These are phyloP conservation scores for Phlyctochytrium arcticum DNA, from an alignment of 192 early-diverging fungal species.

Conservation along the genomic window DNA sequence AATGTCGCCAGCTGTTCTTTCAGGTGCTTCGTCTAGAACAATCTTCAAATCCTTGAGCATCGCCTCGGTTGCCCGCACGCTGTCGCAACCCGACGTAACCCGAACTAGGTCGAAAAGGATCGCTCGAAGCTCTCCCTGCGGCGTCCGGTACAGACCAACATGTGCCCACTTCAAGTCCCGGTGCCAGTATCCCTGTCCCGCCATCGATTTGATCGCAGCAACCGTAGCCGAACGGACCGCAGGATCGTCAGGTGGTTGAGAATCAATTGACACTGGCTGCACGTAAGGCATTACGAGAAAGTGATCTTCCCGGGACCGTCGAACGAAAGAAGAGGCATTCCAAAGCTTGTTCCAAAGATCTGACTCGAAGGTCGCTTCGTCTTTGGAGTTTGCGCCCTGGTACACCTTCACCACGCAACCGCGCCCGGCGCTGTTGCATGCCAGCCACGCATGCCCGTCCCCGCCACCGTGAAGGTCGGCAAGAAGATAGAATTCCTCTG, in stretches of 20 bases:
- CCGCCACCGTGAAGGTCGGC: neutral
- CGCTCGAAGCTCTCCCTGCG: too few species aligned
- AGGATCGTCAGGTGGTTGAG: neutral
- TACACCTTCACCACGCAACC: neutral
- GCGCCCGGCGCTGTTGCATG: neutral
- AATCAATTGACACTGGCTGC: neutral
- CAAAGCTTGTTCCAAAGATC: neutral
- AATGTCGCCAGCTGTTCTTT: too few species aligned
- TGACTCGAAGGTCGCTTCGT: neutral
- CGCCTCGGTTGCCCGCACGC: too few species aligned
- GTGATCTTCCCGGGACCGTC: neutral
- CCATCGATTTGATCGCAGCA: neutral
- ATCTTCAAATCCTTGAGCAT: too few species aligned
- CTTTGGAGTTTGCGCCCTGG: neutral
- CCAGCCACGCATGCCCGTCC: neutral
- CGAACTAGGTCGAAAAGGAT: too few species aligned
- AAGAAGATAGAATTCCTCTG: neutral
- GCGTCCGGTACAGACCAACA: neutral
- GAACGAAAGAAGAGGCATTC: neutral
- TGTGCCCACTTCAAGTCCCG: neutral
- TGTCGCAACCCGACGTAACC: too few species aligned
- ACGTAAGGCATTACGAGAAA: neutral
- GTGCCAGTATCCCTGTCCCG: neutral
- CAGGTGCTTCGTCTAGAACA: too few species aligned
- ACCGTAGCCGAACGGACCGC: neutral